Percentiles rank a stretch among this genome's conserved stretches.
phyloP scores from a whole-genome alignment of 2,329 filamentous ascomycete genomes.

The Thelonectria blattea region DNA sequence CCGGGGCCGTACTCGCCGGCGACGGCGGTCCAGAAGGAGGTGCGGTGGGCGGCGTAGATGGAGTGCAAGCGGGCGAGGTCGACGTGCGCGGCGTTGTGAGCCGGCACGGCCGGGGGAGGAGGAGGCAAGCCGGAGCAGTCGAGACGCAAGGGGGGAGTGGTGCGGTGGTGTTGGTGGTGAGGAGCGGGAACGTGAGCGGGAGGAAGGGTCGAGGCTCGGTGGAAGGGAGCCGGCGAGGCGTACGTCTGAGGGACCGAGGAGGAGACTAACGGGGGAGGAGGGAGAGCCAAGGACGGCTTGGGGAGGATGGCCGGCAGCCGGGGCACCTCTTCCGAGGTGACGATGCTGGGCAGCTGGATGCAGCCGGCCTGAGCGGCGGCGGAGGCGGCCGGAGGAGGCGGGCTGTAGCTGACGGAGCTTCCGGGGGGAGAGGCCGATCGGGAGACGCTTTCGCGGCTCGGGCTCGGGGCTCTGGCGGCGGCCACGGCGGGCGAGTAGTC shows the following conservation, averaged over 20 bases:
- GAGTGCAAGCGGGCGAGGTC: slow-evolving; percentile 71
- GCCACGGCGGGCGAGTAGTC: slow-evolving; percentile 59
- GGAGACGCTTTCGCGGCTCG: slow-evolving; percentile 55
- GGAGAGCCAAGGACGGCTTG: slow-evolving; percentile 64
- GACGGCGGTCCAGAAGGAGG: slow-evolving; percentile 75
- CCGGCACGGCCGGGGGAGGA: slow-evolving; percentile 39
- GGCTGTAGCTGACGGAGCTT: slow-evolving; percentile 52
- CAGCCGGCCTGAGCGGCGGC: slow-evolving; percentile 38
- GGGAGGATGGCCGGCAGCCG: slow-evolving; percentile 68
- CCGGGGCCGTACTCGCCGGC: slow-evolving; percentile 74
- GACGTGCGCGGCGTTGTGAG: slow-evolving; percentile 53
- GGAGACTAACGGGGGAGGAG: slow-evolving; percentile 42
- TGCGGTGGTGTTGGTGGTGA: slow-evolving; percentile 43
- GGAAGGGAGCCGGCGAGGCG: slow-evolving; percentile 48
- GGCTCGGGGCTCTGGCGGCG: slow-evolving; percentile 55
- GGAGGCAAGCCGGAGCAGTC: slow-evolving; percentile 60
- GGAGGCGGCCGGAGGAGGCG: slow-evolving; percentile 52
- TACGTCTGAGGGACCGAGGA: slow-evolving; percentile 48
- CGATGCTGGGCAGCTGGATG: slow-evolving; percentile 60
- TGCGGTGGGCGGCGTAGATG: slow-evolving; percentile 73
- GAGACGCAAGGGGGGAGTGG: slow-evolving; percentile 59
- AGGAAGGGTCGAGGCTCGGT: slow-evolving; percentile 24
- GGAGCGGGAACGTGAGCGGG: background rate
- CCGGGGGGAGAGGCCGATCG: slow-evolving; percentile 57
- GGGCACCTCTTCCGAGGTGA: slow-evolving; percentile 51